phyloP scores from a whole-genome alignment of 306 rosid species.

The Oemleria cerasiformis region DNA sequence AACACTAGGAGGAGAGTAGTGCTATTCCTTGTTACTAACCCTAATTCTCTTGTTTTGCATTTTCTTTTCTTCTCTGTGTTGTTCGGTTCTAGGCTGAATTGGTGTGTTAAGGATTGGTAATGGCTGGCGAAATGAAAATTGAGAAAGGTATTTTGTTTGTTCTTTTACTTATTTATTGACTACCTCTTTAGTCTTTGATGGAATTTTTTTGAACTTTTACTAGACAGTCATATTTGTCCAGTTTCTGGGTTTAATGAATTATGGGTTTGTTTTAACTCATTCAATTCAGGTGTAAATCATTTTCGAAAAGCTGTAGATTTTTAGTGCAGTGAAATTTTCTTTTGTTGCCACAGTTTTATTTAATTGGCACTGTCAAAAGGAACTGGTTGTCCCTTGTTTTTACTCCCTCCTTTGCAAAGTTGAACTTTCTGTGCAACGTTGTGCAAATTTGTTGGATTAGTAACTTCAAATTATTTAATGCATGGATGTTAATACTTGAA shows the following conservation, averaged over 20 bases:
- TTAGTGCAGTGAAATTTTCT: neutral
- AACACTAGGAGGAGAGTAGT: neutral
- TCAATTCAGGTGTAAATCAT: neutral
- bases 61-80: neutral
- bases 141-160: slow-evolving; percentile 32
- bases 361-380: neutral
- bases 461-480: neutral
- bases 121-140: slow-evolving; percentile 38
- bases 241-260: neutral
- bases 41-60: slow-evolving; percentile 4
- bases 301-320: neutral
- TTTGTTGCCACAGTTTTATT: neutral
- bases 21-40: neutral
- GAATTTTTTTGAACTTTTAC: neutral
- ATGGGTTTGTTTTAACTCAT: neutral
- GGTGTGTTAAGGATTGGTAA: slow-evolving; percentile 17
- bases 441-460: neutral
- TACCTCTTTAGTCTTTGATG: neutral
- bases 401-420: neutral
- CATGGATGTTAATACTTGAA: neutral
- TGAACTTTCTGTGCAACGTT: neutral
- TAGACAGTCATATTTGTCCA: neutral
- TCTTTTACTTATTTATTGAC: neutral
- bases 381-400: neutral
- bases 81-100: slow-evolving; percentile 22